These are phyloP conservation scores for Gnomoniopsis smithogilvyi DNA, from an alignment of 2,329 filamentous ascomycete species.

Conservation along the genomic window DNA sequence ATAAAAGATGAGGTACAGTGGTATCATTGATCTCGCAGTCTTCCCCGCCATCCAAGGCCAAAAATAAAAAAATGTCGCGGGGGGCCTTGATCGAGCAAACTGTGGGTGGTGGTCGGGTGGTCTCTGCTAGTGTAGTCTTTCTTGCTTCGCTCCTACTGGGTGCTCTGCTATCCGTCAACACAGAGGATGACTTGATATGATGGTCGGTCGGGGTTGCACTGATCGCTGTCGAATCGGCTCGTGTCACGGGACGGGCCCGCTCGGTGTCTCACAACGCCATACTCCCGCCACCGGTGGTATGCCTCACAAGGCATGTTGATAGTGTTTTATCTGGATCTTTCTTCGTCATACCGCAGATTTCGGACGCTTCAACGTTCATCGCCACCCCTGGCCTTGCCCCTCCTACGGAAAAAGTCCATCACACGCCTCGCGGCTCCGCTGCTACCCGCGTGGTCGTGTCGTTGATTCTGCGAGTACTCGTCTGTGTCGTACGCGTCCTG, in stretches of 20 bases:
- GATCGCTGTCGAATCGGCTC: not conserved
- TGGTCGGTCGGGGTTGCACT: not conserved
- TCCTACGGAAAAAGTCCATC: conserved; percentile 96
- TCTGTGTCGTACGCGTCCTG: conserved; percentile 84
- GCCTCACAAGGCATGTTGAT: not conserved
- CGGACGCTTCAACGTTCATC: conserved; percentile 47
- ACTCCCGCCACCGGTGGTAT: not conserved
- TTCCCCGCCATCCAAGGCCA: not conserved
- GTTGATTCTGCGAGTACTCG: conserved; percentile 44
- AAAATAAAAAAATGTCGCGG: not conserved
- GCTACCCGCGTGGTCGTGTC: conserved; percentile 70
- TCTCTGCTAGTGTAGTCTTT: not conserved
- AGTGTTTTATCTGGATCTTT: not conserved
- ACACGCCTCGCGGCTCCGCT: conserved; percentile 86
- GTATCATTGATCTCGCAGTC: not conserved
- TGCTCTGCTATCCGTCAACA: not conserved
- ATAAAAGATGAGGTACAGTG: not conserved
- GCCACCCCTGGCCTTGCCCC: conserved; percentile 70
- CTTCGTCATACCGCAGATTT: not conserved
- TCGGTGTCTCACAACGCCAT: not conserved
- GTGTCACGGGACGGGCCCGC: not conserved
- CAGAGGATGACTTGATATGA: not conserved
- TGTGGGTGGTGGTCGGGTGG: not conserved
- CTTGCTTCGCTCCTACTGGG: not conserved
- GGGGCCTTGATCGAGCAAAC: not conserved